Conservation (phyloP, 2,329 filamentous ascomycete species). For the Tolypocladium amazonense region DNA sequence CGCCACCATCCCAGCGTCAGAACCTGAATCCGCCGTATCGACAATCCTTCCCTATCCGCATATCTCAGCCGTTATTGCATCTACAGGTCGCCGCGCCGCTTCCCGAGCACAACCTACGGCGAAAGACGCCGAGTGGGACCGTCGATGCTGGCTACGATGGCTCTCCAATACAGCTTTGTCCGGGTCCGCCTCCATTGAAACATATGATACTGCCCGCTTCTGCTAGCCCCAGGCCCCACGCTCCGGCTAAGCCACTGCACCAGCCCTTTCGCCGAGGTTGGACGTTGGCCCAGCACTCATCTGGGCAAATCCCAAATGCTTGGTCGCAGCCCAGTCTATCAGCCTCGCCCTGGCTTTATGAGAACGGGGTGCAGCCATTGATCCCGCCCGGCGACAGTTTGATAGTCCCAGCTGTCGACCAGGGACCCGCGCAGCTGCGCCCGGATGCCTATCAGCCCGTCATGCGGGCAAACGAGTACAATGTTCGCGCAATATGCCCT, state of each 20-base stretch:
- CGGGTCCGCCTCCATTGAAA: conserved; percentile 68
- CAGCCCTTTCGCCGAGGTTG: neutral
- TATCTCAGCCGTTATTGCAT: conserved; percentile 17
- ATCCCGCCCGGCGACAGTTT: neutral
- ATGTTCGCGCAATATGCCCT: conserved; percentile 26
- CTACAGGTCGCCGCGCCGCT: conserved; percentile 11
- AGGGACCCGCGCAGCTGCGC: conserved; percentile 8
- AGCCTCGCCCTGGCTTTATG: neutral
- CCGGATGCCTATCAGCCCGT: conserved; percentile 17
- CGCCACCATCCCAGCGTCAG: conserved; percentile 17
- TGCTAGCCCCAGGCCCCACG: conserved; percentile 9
- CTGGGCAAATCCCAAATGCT: neutral
- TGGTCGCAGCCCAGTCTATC: neutral
- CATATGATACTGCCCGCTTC: conserved; percentile 64
- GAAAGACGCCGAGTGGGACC: conserved; percentile 92
- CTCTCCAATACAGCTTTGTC: conserved; percentile 59
- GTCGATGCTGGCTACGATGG: conserved; percentile 87
- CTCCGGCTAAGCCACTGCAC: conserved; percentile 2
- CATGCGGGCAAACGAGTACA: conserved; percentile 24
- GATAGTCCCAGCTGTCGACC: conserved; percentile 6
- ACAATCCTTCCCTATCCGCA: conserved; percentile 21
- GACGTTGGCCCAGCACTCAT: neutral
- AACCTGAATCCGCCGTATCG: conserved; percentile 10
- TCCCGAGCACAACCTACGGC: conserved; percentile 52
- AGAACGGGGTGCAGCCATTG: neutral